Base-by-base conservation (phyloP, 768 basidiomycete species). In the Mycena galopus region DNA sequence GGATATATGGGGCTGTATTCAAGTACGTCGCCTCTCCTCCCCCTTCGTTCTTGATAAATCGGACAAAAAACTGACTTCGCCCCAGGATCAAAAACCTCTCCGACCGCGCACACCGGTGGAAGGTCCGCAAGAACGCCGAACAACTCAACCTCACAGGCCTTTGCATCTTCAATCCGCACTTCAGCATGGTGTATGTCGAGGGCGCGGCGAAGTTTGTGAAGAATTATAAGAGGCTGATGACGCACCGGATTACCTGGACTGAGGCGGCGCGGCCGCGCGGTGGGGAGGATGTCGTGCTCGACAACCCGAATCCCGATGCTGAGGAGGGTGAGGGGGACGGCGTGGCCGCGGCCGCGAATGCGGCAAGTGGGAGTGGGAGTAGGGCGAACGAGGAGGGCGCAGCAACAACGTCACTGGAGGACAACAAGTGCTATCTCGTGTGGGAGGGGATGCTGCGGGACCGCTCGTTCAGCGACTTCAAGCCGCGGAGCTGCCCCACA, bases 91-190 rank as follows among this genome's bases (percentile, higher is more conserved):
- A 93, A 79, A 93, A 89, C 66, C 90, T 99, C 56, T 88, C 91
- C n/a, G 96, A 99, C 79, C 96, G 94, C 1, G 88, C 94, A 14
- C 98, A 99, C 77, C 92, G 94, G 71, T 98, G 96, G 88, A 99
- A 99, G 85, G 94, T 98, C 63, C 92, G 94, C 69, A 96, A 95
- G 86, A 99, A 99, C 77, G 98, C 98, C 1, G 94, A 97, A 78
- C 96, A 98, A 79, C 87, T 93, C 80, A 91, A 90, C 71, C 86
- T 99, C 17, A 92, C 95, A 0, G 98, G 98, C 12, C 84, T 97
- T 39, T 96, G 94, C 78, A 93, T 98, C 78, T 96, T 96, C 88
- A 91, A 97, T 79, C 93, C 96, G 0, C 83, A 88, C 33, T 98
- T 98, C 86, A 92, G 89, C 77, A 88, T 99, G 86, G 91, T 99